Percentiles rank a stretch among this genome's conserved stretches.
These are phyloP conservation scores for Cutaneotrichosporon spelunceum DNA, from an alignment of 1,284 basidiomycete species.

Conservation along the genomic window DNA sequence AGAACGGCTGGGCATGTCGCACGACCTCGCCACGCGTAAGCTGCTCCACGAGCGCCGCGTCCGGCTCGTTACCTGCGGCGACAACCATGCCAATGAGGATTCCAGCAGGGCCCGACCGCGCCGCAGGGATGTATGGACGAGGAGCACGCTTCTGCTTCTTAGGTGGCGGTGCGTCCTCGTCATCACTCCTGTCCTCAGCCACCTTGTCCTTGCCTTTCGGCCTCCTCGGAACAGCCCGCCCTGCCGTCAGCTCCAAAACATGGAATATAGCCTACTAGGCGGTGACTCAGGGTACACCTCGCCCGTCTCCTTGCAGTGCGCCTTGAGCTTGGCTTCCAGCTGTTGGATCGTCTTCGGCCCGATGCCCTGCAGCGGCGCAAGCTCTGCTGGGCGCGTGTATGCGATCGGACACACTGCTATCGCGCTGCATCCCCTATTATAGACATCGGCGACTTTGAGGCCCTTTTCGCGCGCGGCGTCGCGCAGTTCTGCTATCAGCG, in stretches of 20 bases:
- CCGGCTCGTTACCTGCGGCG: constrained; percentile 34
- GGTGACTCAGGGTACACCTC: constrained; percentile 13
- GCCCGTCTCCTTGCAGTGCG: constrained; percentile 39
- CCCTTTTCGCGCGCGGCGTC: constrained; percentile 41
- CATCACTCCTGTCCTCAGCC: neutral
- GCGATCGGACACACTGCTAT: constrained; percentile 42
- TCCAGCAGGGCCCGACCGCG: constrained; percentile 44
- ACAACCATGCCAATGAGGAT: constrained; percentile 46
- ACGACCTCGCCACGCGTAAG: constrained; percentile 46
- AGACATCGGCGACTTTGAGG: constrained; percentile 40
- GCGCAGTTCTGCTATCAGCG: constrained; percentile 37
- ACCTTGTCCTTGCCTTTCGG: neutral
- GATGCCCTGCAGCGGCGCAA: constrained; percentile 40
- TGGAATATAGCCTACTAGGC: neutral
- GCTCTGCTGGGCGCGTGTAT: constrained; percentile 41
- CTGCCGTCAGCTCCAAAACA: neutral
- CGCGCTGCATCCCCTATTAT: constrained; percentile 41
- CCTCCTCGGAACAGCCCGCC: neutral
- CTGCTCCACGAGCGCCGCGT: constrained; percentile 28
- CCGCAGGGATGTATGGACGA: constrained; percentile 39
- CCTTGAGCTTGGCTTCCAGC: constrained; percentile 40
- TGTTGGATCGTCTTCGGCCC: constrained; percentile 43
- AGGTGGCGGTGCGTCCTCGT: neutral
- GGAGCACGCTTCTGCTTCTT: constrained; percentile 1
- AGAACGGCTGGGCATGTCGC: constrained; percentile 38